phyloP scores from a whole-genome alignment of 75 land plant genomes.

The Sequoia sempervirens region DNA sequence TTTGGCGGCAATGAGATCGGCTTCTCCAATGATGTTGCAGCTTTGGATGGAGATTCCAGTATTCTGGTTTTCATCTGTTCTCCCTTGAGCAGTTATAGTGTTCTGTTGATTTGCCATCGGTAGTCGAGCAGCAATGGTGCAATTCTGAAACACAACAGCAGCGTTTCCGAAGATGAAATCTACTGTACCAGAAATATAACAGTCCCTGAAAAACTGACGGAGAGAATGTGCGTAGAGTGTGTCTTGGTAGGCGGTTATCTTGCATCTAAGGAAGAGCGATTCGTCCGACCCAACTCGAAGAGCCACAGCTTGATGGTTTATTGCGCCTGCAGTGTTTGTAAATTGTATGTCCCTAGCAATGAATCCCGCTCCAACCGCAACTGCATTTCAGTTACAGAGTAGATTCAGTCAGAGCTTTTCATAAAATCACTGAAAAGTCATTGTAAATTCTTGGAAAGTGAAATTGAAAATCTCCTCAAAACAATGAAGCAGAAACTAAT shows the following conservation, averaged over 20 bases:
- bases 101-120: slow-evolving; percentile 28
- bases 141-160: slow-evolving; percentile 19
- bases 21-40: slow-evolving; percentile 14
- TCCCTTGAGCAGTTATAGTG: slow-evolving; percentile 28
- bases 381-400: slow-evolving; percentile 12
- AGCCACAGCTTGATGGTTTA: slow-evolving; percentile 74
- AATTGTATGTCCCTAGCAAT: slow-evolving; percentile 12
- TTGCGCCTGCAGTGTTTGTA: slow-evolving; percentile 22
- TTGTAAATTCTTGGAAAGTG: background rate
- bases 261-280: slow-evolving; percentile 19
- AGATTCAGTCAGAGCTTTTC: background rate
- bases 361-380: slow-evolving; percentile 13
- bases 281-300: slow-evolving; percentile 41
- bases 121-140: slow-evolving; percentile 20
- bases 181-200: slow-evolving; percentile 24
- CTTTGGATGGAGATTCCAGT: slow-evolving; percentile 28
- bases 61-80: slow-evolving; percentile 15
- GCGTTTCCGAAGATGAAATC: slow-evolving; percentile 34
- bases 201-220: slow-evolving; percentile 48
- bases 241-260: slow-evolving; percentile 61
- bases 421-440: background rate
- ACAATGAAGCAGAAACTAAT: background rate
- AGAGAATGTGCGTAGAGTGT: slow-evolving; percentile 43
- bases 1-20: background rate
- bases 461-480: background rate